Base-by-base conservation (phyloP, 345 rosid species). In the Mangifera indica region DNA sequence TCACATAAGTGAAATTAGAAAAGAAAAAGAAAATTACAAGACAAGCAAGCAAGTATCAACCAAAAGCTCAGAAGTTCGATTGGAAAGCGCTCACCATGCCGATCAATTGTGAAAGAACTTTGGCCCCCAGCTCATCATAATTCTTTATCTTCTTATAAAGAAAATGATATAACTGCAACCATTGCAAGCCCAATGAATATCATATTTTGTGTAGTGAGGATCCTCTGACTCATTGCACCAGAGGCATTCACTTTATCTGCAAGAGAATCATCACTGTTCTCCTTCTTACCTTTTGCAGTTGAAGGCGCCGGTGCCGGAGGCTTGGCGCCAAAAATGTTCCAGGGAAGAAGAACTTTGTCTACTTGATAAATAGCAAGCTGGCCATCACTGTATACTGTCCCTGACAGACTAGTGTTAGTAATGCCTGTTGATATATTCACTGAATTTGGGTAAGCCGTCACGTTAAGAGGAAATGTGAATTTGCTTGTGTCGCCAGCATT, bases 281-380 rank as follows among this genome's bases (percentile, higher is more conserved):
- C 59, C 76, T 79, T 79, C 60, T 62, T 71, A 24, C 72, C 55
- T 76, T 78, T 76, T 3, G 60, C 25, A 0, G 85, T 79, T 6
- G 84, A 63, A 0, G 85, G 84, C 3, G 86, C 79, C 2, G 85
- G 79, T 4, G 87, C 79, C 0, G 87, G 87, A 42, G 87, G 83
- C 59, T 74, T 80, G 2, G 82, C 68, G 12, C 77, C 78, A n/a
- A 84, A 76, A 53, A 84, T 59, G 68, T 66, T 73, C 63, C 70
- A 32, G 1, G 88, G 88, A 54, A 76, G 85, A 69, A 84, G 71
- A 18, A 84, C 88, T 76, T 80, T 80, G 69, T 78, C 76, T 7
- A 84, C 81, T 53, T 72, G 79, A 60, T 84, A 84, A 40, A 84
- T 84, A 25, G 78, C 84, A 57, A 82, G 74, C 66, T 78, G 79